Evolutionary conservation across 257 asterid species (phyloP), one percentile per base, ranked within the genome.

Genomic region (Plantago major): DNA sequence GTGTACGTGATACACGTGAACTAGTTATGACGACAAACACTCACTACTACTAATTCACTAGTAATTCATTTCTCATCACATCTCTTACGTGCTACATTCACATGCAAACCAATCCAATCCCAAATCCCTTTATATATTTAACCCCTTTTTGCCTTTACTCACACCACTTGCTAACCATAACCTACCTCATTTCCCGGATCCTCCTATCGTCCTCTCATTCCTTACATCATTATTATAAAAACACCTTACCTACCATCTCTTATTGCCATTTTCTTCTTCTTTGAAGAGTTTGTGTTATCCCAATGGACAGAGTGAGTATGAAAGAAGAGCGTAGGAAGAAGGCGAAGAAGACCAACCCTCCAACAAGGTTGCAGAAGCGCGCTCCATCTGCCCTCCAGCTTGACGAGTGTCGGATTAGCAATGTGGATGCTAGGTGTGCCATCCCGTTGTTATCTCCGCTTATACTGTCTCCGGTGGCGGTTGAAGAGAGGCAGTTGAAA

Each of bases 401-500:
- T 17, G 50, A 53, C 12, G 60, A 33, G 40, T 33, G 40, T 33
- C 40, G 40, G 40, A 33, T 33, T 33, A 33, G 37, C 2, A 47
- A 11, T 46, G 63, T 6, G 6, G 57, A 40, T 0, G 11, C 47
- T 22, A 46, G 14, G 0, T 22, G 37, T 2, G 60, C 71, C 33
- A 71, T 71, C 6, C 72, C 76, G 0, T 43, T 71, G 37, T 48
- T 71, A 14, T 71, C 76, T 2, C 76, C 76, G 9, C 68, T 71
- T 10, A 19, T 71, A 42, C 45, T 71, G 37, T 71, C 71, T 65
- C 67, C 76, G 0, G 37, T 17, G 4, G 48, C 19, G 9, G 19
- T 7, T 30, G 58, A 46, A 9, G 64, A 53, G 46, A 11, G 67
- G 14, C 10, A 53, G 26, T 58, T 40, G 11, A 46, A 67, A 18